Base-by-base conservation (phyloP, 495 filamentous ascomycete species). In the Penicillium arizonense region DNA sequence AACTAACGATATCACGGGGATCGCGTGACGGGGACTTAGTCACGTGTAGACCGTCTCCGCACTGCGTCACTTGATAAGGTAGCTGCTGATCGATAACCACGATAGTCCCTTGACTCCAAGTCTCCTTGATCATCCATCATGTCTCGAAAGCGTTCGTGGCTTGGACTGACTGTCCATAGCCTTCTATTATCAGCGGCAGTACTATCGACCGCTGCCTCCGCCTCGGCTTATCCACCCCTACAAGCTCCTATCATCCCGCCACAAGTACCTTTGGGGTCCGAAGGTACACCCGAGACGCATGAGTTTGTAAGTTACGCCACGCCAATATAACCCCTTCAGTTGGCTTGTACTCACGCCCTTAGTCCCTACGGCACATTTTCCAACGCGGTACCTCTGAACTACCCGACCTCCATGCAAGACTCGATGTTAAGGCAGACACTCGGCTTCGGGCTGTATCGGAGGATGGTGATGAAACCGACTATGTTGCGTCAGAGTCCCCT, bases 341-440 rank as follows among this genome's bases (percentile, higher is more conserved):
- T 44, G 28, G 1, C 20, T 11, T 42, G 5, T 57, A 49, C 55
- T 67, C 16, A 59, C 42, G n/a, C 32, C 42, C 18, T 26, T 69
- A 94, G 87, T 87, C 82, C 6, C 78, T 98, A 53, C 86, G 88
- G 55, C 94, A 97, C 70, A 84, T 97, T 47, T 91, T 90, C 71
- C 91, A 94, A 61, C 93, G 96, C 65, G 94, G 91, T 5, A 85
- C 87, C 43, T 72, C 79, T 65, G 72, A 82, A 57, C 80, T 96
- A 55, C 89, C 89, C 6, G 70, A 81, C 14, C 81, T 95, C 14
- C 87, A 96, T 62, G 77, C 82, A 36, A 85, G 84, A 59, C 76
- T 87, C 36, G 91, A 97, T 67, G 74, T 97, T 44, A 71, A 80
- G 13, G 68, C 81, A 3, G 76, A 85, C 13, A 85, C 87, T 5